Percentiles rank a stretch among this genome's conserved stretches.
Evolutionary conservation across 345 rosid species (phyloP).

Genomic region (Euphorbia peplus): DNA sequence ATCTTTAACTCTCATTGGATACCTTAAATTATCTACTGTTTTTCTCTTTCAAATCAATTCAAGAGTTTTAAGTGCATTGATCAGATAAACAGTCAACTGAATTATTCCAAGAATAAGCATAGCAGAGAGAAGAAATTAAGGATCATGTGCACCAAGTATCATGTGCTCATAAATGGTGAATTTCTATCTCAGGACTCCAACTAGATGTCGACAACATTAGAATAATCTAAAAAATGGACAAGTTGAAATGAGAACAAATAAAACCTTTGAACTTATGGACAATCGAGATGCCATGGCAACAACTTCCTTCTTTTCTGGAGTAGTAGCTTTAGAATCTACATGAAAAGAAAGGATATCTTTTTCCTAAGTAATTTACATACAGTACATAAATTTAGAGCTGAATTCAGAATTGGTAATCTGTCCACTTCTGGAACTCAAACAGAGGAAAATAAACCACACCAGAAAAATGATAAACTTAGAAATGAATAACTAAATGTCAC

Average conservation of each 20-base stretch:
- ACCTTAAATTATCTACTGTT: neutral
- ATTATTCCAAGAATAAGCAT: neutral
- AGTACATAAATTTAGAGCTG: neutral
- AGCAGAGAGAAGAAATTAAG: neutral
- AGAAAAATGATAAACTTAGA: slow-evolving; percentile 7
- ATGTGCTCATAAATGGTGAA: neutral
- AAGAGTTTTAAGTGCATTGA: neutral
- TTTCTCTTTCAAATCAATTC: neutral
- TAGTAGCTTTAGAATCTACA: slow-evolving; percentile 56
- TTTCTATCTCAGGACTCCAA: neutral
- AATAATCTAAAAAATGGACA: neutral
- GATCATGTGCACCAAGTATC: neutral
- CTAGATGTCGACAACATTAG: neutral
- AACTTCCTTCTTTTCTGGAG: slow-evolving; percentile 55
- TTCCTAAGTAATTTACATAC: neutral
- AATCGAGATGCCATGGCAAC: slow-evolving; percentile 76
- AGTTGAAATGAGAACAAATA: neutral
- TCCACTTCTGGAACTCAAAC: slow-evolving; percentile 1
- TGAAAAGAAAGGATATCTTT: slow-evolving; percentile 15
- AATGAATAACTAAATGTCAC: neutral
- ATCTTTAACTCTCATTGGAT: neutral
- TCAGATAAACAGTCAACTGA: neutral
- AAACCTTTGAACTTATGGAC: slow-evolving; percentile 82
- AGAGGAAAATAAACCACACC: slow-evolving; percentile 7
- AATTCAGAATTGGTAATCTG: neutral